Evolutionary conservation across 2,329 filamentous ascomycete genomes (phyloP).

Genomic region (Beauveria rudraprayagi): DNA sequence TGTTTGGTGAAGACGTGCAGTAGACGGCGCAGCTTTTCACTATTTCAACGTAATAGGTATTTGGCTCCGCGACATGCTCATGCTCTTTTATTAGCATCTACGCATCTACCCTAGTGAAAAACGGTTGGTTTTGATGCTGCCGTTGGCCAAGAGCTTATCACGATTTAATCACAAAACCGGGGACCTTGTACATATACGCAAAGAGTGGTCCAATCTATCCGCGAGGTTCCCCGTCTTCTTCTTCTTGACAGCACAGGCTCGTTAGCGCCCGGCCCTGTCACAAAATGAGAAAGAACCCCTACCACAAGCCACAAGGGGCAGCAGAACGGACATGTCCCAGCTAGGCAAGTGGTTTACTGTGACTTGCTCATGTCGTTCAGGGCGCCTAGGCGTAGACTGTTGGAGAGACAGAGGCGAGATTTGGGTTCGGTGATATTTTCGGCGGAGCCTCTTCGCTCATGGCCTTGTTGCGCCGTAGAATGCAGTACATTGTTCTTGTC

Average conservation of each 20-base stretch:
- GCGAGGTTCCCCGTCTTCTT: not conserved
- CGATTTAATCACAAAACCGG: not conserved
- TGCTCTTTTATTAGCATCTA: not conserved
- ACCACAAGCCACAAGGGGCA: not conserved
- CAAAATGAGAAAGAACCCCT: not conserved
- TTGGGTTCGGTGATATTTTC: conserved; percentile 11
- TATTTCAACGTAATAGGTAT: not conserved
- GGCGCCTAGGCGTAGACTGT: not conserved
- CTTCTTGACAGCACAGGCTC: not conserved
- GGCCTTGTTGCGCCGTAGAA: not conserved
- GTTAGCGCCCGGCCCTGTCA: not conserved
- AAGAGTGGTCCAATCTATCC: not conserved
- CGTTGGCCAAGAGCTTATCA: not conserved
- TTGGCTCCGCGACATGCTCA: not conserved
- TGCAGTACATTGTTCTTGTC: not conserved
- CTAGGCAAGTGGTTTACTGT: conserved; percentile 6
- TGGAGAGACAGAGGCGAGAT: not conserved
- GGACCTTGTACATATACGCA: too few species aligned
- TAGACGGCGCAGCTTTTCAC: not conserved
- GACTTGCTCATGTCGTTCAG: conserved; percentile 5
- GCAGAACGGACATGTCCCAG: not conserved
- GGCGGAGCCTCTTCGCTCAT: not conserved
- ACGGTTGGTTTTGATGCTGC: not conserved
- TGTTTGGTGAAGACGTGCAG: not conserved
- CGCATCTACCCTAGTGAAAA: not conserved